These are phyloP conservation scores for Paxillus involutus DNA, from an alignment of 768 basidiomycete genomes.

Conservation along the genomic window DNA sequence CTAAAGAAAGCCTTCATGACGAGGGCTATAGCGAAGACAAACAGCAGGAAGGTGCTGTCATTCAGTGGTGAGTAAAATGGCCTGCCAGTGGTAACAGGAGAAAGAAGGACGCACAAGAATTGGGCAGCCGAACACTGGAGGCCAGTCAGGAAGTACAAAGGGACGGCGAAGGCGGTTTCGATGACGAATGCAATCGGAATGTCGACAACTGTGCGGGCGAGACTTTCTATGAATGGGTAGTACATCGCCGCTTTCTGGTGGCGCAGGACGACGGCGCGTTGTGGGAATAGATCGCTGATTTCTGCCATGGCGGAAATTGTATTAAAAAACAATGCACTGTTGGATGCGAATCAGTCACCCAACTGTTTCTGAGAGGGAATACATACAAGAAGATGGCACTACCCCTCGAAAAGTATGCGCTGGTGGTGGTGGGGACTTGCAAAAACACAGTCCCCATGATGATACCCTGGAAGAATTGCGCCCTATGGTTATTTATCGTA, in stretches of 20 bases:
- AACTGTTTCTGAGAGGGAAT: too few relatives aligned
- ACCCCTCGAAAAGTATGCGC: conserved; percentile 53
- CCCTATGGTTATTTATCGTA: conserved; percentile 31
- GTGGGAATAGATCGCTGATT: conserved; percentile 44
- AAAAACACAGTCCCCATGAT: conserved; percentile 41
- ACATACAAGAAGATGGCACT: conserved; percentile 75
- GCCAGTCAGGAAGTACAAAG: conserved; percentile 20
- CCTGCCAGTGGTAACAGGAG: conserved; percentile 9
- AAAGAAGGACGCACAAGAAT: conserved; percentile 15
- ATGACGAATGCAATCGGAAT: conserved; percentile 37
- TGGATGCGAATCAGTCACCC: too few relatives aligned
- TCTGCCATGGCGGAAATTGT: conserved; percentile 55
- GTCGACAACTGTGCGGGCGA: conserved; percentile 46
- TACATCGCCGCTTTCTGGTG: conserved; percentile 48
- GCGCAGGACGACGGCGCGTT: conserved; percentile 42
- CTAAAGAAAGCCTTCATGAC: conserved; percentile 79
- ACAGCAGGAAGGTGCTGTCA: conserved; percentile 56
- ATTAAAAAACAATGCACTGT: conserved; percentile 48
- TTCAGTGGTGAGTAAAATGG: conserved; percentile 36
- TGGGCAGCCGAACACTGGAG: conserved; percentile 18
- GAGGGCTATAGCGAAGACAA: conserved; percentile 51
- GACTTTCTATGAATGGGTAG: conserved; percentile 45
- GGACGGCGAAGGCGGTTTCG: conserved; percentile 1
- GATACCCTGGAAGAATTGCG: conserved; percentile 22
- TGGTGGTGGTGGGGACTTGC: conserved; percentile 34